Percentiles rank a stretch among this genome's conserved stretches.
Conservation (phyloP, 2,329 filamentous ascomycete species). For the Nigrospora sphaerica region DNA sequence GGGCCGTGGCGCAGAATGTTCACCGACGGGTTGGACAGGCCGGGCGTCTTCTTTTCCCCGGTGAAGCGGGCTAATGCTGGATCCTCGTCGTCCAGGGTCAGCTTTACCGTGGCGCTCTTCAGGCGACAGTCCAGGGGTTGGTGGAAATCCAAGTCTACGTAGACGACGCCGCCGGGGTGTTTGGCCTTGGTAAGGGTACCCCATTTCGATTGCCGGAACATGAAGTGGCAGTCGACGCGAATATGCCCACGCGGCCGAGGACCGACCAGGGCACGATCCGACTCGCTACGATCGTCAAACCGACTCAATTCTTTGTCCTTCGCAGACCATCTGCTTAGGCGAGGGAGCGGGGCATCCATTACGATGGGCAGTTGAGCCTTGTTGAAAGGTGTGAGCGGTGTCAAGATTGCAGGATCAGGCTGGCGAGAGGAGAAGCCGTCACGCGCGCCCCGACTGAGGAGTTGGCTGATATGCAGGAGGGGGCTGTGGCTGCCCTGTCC, state of each 20-base stretch:
- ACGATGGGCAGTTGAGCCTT: no score
- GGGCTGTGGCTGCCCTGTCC: no score
- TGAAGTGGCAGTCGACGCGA: constrained; percentile 17
- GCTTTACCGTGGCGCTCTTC: constrained; percentile 12
- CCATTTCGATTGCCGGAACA: constrained; percentile 20
- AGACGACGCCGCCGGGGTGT: constrained; percentile 17
- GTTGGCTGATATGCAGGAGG: no score
- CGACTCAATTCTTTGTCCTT: no score
- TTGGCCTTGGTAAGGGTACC: constrained; percentile 12
- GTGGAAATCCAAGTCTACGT: constrained; percentile 16
- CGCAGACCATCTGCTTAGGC: no score
- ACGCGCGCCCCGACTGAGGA: no score
- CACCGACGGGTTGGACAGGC: constrained; percentile 8
- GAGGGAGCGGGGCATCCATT: no score
- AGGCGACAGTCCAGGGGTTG: constrained; percentile 15
- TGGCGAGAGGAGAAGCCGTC: no score
- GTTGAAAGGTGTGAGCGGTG: no score
- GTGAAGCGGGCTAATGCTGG: constrained; percentile 8
- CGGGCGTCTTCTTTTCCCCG: background rate
- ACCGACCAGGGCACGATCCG: constrained; percentile 1
- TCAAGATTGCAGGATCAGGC: no score
- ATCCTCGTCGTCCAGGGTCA: constrained; percentile 17
- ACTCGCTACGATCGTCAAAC: no score
- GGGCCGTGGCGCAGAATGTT: constrained; percentile 17
- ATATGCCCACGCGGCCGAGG: constrained; percentile 13